These are phyloP conservation scores for Cyclotella choctawhatcheeana DNA, from an alignment of 108 stramenopile species.

Conservation along the genomic window DNA sequence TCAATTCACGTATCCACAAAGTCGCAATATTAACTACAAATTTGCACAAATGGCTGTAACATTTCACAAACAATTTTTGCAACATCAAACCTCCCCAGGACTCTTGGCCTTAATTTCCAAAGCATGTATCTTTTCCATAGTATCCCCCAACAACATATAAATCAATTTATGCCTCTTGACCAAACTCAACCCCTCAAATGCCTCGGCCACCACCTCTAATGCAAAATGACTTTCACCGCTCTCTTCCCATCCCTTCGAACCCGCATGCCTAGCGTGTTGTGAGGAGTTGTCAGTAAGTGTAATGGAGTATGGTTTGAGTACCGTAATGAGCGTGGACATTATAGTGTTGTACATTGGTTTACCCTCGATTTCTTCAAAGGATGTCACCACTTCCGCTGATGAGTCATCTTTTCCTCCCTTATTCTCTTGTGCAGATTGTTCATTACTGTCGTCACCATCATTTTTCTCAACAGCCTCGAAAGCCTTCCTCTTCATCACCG, in stretches of 20 bases:
- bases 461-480: slow-evolving; percentile 32
- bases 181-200: slow-evolving; percentile 89
- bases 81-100: slow-evolving; percentile 74
- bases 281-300: slow-evolving; percentile 74
- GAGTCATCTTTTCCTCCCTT: too few species aligned
- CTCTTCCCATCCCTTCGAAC: slow-evolving; percentile 66
- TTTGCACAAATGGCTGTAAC: too few species aligned
- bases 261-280: slow-evolving; percentile 83
- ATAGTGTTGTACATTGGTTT: slow-evolving; percentile 86
- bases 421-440: slow-evolving; percentile 7
- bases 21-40: too few species aligned
- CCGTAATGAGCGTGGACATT: slow-evolving; percentile 62
- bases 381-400: slow-evolving; percentile 11
- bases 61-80: too few species aligned
- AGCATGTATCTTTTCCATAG: slow-evolving; percentile 93
- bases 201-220: slow-evolving; percentile 82
- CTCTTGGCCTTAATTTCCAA: slow-evolving; percentile 87
- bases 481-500: slow-evolving; percentile 89
- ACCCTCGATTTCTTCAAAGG: slow-evolving; percentile 34
- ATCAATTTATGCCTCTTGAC: slow-evolving; percentile 94
- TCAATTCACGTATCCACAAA: too few species aligned
- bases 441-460: slow-evolving; percentile 5
- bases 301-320: slow-evolving; percentile 74
- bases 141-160: slow-evolving; percentile 89
- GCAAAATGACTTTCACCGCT: slow-evolving; percentile 88